These are phyloP conservation scores for Xylaria polymorpha DNA, from an alignment of 2,329 filamentous ascomycete genomes.

Conservation along the genomic window DNA sequence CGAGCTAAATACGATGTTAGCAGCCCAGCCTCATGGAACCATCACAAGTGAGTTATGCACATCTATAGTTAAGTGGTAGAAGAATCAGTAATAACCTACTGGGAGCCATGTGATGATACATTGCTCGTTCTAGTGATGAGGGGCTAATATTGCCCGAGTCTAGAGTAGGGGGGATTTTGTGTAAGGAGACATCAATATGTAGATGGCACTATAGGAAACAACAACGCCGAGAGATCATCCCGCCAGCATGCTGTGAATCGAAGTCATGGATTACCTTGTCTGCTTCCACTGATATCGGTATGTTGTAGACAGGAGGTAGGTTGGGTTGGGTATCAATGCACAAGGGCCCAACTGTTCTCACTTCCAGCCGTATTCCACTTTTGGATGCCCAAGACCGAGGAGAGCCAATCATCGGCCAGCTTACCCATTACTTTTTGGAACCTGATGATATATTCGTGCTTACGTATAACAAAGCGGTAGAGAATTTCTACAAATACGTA, in stretches of 20 bases:
- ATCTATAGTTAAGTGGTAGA: background rate
- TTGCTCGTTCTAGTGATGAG: conserved; percentile 3
- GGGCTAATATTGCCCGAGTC: conserved; percentile 7
- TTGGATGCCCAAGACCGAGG: conserved; percentile 46
- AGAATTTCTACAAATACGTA: conserved; percentile 26
- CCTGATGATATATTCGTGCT: conserved; percentile 26
- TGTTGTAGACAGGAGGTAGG: conserved; percentile 21
- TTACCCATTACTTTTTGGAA: conserved; percentile 21
- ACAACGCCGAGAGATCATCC: conserved; percentile 20
- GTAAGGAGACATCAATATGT: conserved; percentile 20
- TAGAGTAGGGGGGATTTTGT: conserved; percentile 19
- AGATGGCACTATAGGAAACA: conserved; percentile 21
- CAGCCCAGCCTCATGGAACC: conserved; percentile 16
- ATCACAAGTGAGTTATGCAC: conserved; percentile 17
- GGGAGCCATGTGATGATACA: conserved; percentile 18
- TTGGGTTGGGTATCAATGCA: conserved; percentile 60
- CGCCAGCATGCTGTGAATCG: conserved; percentile 25
- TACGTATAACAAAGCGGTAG: conserved; percentile 34
- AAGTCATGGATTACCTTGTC: conserved; percentile 27
- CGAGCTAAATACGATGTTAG: conserved; percentile 17
- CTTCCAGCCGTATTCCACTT: conserved; percentile 43
- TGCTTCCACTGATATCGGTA: conserved; percentile 30
- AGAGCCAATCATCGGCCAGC: conserved; percentile 30
- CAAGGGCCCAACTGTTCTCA: conserved; percentile 50
- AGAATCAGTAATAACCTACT: conserved; percentile 9